A percentile compares a stretch with the other conserved stretches of the same genome.
These are phyloP conservation scores for Verticillium klebahnii DNA, from an alignment of 2,329 filamentous ascomycete genomes.

Conservation along the genomic window DNA sequence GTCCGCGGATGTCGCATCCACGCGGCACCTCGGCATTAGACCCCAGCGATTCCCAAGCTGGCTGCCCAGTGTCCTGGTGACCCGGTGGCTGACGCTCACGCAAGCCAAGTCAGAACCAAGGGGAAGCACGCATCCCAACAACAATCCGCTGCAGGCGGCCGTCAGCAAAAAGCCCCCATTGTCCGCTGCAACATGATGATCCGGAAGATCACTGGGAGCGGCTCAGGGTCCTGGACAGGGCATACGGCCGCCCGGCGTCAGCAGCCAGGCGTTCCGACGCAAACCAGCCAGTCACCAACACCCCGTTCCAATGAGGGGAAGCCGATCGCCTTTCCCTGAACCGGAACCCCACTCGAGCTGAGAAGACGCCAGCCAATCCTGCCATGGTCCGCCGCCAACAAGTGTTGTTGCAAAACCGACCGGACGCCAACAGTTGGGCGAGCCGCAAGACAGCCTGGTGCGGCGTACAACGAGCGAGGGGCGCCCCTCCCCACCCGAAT, in stretches of 20 bases:
- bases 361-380: not conserved
- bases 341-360: not conserved
- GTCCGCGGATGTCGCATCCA: not conserved
- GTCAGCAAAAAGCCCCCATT: not conserved
- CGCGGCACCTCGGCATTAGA: not conserved
- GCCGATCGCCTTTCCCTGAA: not conserved
- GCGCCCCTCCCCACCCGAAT: not conserved
- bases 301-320: not conserved
- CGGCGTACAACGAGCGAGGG: not conserved
- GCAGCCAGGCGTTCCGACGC: not conserved
- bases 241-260: not conserved
- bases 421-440: not conserved
- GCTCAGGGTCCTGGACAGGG: not conserved
- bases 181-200: not conserved
- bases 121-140: not conserved
- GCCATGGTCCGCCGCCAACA: not conserved
- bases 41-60: not conserved
- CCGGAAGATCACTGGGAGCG: not conserved
- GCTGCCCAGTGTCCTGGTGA: not conserved
- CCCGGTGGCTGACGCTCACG: not conserved
- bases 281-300: not conserved
- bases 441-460: not conserved
- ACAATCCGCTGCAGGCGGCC: not conserved
- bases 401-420: not conserved
- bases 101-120: not conserved